phyloP scores from a whole-genome alignment of 1,139 yeast genomes.

The Taphrina deformans region DNA sequence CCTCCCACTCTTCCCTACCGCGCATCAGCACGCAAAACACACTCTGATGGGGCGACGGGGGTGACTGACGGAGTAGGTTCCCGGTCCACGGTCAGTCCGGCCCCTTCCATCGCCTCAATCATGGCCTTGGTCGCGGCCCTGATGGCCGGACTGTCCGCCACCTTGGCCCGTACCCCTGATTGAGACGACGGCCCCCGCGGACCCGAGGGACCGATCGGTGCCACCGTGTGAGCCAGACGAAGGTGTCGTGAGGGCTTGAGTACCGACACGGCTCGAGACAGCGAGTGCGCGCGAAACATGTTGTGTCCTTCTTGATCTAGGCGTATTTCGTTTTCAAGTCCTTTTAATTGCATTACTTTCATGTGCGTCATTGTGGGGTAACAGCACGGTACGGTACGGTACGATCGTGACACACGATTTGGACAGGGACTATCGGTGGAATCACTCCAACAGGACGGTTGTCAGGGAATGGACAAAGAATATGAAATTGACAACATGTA shows the following conservation, averaged over 20 bases:
- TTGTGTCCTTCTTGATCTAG: too few species aligned
- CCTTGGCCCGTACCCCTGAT: background rate
- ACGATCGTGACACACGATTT: background rate
- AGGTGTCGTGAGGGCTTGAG: too few species aligned
- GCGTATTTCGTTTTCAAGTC: too few species aligned
- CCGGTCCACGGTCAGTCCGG: background rate
- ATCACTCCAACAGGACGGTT: too few species aligned
- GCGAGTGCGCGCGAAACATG: too few species aligned
- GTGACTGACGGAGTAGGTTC: background rate
- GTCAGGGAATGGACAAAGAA: background rate
- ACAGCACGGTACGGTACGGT: background rate
- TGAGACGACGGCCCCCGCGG: too few species aligned
- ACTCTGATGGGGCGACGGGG: background rate
- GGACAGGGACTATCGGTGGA: too few species aligned
- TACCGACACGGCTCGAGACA: too few species aligned
- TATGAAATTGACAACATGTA: background rate
- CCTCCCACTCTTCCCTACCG: constrained; percentile 1
- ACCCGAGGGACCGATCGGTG: too few species aligned
- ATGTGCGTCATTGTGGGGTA: background rate
- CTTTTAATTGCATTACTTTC: too few species aligned
- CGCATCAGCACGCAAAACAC: too few species aligned
- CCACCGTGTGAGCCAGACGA: too few species aligned
- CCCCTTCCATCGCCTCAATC: background rate
- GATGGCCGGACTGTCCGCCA: background rate
- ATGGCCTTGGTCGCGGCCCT: background rate